Conservation (phyloP, 2,329 filamentous ascomycete genomes). For the Diplodia sapinea region DNA sequence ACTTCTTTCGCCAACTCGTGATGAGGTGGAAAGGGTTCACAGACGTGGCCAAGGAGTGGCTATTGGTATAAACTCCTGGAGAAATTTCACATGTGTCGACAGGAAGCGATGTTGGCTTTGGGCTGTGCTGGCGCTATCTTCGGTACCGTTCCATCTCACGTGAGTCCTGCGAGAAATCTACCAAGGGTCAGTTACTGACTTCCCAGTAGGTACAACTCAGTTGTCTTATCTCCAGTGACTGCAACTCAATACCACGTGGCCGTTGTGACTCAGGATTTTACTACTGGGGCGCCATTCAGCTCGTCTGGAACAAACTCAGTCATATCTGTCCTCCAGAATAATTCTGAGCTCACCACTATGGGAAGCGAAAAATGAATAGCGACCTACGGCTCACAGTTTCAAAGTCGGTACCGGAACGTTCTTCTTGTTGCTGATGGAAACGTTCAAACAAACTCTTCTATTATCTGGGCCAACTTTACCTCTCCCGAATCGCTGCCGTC, state of each 20-base stretch:
- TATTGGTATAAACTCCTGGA: slow-evolving; percentile 51
- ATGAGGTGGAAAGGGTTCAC: slow-evolving; percentile 57
- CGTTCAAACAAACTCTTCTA: too few relatives aligned
- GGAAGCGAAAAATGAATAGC: too few relatives aligned
- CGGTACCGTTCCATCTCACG: slow-evolving; percentile 43
- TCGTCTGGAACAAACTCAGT: too few relatives aligned
- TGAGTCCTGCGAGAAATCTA: slow-evolving; percentile 4
- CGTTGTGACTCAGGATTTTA: background rate
- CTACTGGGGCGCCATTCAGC: too few relatives aligned
- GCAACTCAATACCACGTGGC: background rate
- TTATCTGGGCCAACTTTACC: too few relatives aligned
- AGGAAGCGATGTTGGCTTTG: slow-evolving; percentile 36
- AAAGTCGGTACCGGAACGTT: too few relatives aligned
- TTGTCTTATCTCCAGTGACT: background rate
- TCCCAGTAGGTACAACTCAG: background rate
- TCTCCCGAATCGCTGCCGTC: too few relatives aligned
- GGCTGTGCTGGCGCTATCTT: slow-evolving; percentile 37
- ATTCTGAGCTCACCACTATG: too few relatives aligned
- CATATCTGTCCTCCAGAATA: too few relatives aligned
- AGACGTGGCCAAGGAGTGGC: slow-evolving; percentile 47
- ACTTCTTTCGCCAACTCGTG: slow-evolving; percentile 54
- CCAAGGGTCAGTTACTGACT: background rate
- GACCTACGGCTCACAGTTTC: too few relatives aligned
- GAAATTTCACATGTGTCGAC: slow-evolving; percentile 42
- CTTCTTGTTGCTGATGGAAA: too few relatives aligned